phyloP scores from a whole-genome alignment of 1,284 basidiomycete genomes.

The Heterobasidion occidentale region DNA sequence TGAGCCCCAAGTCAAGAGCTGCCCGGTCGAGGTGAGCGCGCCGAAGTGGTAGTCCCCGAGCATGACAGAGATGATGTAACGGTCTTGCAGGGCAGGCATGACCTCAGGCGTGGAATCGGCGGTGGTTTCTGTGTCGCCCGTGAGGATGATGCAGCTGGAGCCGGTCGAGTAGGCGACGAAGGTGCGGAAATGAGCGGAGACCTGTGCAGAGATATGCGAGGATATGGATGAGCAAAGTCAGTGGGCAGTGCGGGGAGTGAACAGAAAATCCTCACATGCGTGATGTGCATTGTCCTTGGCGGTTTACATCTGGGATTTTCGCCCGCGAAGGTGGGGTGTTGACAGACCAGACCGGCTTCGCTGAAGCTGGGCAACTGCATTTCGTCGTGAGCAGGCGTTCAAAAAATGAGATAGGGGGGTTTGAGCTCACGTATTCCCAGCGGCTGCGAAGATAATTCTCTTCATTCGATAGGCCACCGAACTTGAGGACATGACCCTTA shows the following conservation, averaged over 20 bases:
- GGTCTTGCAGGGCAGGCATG: constrained; percentile 65
- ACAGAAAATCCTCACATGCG: constrained; percentile 45
- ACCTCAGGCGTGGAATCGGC: constrained; percentile 43
- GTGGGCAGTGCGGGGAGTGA: neutral
- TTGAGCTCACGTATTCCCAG: constrained; percentile 69
- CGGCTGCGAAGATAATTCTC: constrained; percentile 25
- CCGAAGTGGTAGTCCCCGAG: constrained; percentile 88
- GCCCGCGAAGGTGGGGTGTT: constrained; percentile 34
- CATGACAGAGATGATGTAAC: constrained; percentile 73
- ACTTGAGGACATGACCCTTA: constrained; percentile 66
- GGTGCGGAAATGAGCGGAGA: constrained; percentile 77
- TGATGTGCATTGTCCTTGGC: constrained; percentile 49
- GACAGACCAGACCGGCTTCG: constrained; percentile 42
- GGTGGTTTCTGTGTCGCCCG: constrained; percentile 41
- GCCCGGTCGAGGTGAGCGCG: constrained; percentile 73
- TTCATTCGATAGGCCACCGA: constrained; percentile 35
- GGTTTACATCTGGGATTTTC: constrained; percentile 21
- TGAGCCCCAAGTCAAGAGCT: constrained; percentile 78
- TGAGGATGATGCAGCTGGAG: constrained; percentile 54
- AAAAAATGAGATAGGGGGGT: neutral
- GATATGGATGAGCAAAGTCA: constrained; percentile 3
- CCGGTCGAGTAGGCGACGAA: constrained; percentile 80
- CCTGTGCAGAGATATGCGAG: constrained; percentile 34
- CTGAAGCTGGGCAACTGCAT: constrained; percentile 64
- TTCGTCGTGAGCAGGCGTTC: constrained; percentile 3